Base-by-base conservation (phyloP, 495 filamentous ascomycete species). In the Trichoderma gamsii region DNA sequence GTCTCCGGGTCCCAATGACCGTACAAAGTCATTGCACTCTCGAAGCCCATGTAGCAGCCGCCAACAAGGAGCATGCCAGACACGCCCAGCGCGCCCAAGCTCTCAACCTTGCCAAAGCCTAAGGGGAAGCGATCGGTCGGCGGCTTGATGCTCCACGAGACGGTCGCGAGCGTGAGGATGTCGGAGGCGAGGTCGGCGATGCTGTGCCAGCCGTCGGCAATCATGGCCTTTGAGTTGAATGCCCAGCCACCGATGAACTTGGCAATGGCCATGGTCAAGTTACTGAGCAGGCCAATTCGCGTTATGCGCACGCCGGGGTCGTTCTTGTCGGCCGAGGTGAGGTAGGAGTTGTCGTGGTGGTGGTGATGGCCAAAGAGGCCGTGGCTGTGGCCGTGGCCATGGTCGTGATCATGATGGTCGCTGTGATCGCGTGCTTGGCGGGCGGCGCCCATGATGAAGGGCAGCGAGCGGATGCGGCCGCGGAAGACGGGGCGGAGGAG, bases 31-130 rank as follows among this genome's bases (percentile, higher is more conserved):
- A 91, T 80, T 69, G 88, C 82, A 68, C 91, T 89, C 75, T 90
- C 87, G 76, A 89, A 83, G 67, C 92, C 92, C 91, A 99, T 97
- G 72, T 93, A 91, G 43, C 96, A 77, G 29, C 95, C 95, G 59
- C 96, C 95, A 66, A 86, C 85, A 18, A 98, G 84, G 71, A 99
- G 81, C 74, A 99, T 86, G 59, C 91, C 88, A 68, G 92, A 96
- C 23, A 99, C 95, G 16, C 95, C 96, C 72, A 99, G 76, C 16
- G 92, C 92, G 15, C 95, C 95, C 76, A 99, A 80, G 72, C 92
- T 95, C 80, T 99, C 95, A n/a, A 99, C 84, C 80, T 99, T 99
- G 69, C 95, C 95, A 73, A 96, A 99, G 6, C 95, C 95, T 72
- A 85, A 83, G 18, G 95, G 95, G 76, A 97, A 98, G 43, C 84